These are phyloP conservation scores for Blastobotrys peoriensis DNA, from an alignment of 805 yeast species.

Conservation along the genomic window DNA sequence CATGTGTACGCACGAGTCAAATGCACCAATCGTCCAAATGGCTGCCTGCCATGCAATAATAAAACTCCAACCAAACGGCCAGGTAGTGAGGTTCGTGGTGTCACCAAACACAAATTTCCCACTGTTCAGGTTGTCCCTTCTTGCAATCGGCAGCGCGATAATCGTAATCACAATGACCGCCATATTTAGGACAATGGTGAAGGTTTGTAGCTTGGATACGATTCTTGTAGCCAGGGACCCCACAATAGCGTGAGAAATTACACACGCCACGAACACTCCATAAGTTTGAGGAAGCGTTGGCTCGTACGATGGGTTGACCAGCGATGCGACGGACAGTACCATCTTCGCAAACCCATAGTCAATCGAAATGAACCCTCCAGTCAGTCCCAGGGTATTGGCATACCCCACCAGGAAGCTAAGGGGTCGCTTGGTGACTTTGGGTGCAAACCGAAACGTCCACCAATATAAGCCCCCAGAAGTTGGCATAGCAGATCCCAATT, in stretches of 20 bases:
- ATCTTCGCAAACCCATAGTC: constrained; percentile 68
- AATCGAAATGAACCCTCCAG: constrained; percentile 62
- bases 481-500: constrained; percentile 63
- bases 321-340: constrained; percentile 31
- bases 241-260: constrained; percentile 44
- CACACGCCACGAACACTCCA: constrained; percentile 61
- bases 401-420: constrained; percentile 60
- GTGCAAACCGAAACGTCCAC: constrained; percentile 65
- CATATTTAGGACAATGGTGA: constrained; percentile 51
- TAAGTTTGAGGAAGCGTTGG: constrained; percentile 50
- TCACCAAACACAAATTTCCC: constrained; percentile 52
- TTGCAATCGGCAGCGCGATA: constrained; percentile 18
- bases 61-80: constrained; percentile 58
- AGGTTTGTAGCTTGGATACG: constrained; percentile 53
- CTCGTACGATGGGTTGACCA: constrained; percentile 50
- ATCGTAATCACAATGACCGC: constrained; percentile 45
- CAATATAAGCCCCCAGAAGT: constrained; percentile 71
- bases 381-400: constrained; percentile 59
- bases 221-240: constrained; percentile 53
- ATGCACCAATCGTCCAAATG: constrained; percentile 70
- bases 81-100: constrained; percentile 44
- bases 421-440: constrained; percentile 44
- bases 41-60: constrained; percentile 55
- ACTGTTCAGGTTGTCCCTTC: constrained; percentile 35
- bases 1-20: constrained; percentile 68